A percentile compares a stretch with the other conserved stretches of the same genome.
These are phyloP conservation scores for Litsea cubeba DNA, from an alignment of 164 flowering plant genomes.

Conservation along the genomic window DNA sequence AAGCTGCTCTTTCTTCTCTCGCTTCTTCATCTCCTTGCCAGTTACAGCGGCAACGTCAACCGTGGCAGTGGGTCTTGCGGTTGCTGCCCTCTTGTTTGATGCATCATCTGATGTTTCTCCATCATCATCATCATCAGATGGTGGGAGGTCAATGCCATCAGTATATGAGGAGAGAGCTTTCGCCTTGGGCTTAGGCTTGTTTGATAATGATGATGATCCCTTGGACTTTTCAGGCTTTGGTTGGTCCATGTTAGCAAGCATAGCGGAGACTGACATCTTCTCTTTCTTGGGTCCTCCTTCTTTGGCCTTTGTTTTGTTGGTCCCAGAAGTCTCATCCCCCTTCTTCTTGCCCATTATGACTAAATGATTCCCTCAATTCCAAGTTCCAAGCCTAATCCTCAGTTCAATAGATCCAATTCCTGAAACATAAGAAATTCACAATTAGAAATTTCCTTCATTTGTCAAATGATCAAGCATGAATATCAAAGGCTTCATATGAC, in stretches of 20 bases:
- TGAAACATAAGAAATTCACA: neutral
- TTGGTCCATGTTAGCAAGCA: slow-evolving; percentile 82
- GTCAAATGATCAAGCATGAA: neutral
- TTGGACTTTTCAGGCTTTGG: slow-evolving; percentile 52
- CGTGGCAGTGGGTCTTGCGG: slow-evolving; percentile 11
- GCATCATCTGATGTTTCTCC: slow-evolving; percentile 19
- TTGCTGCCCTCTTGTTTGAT: neutral
- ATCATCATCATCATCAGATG: slow-evolving; percentile 40
- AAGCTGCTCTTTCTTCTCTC: slow-evolving; percentile 62
- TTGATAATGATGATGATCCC: slow-evolving; percentile 25
- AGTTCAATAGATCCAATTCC: neutral
- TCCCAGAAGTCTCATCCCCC: slow-evolving; percentile 48
- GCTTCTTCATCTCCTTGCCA: slow-evolving; percentile 67
- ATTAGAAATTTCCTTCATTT: neutral
- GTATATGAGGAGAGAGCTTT: slow-evolving; percentile 44
- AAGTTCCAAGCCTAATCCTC: neutral
- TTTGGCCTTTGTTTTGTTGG: slow-evolving; percentile 26
- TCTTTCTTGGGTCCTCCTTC: slow-evolving; percentile 26
- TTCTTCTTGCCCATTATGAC: slow-evolving; percentile 57
- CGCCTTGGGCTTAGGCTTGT: slow-evolving; percentile 29
- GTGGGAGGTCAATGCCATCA: slow-evolving; percentile 78
- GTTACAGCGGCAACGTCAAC: slow-evolving; percentile 31
- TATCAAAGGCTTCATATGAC: too few relatives aligned
- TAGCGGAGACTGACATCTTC: slow-evolving; percentile 59
- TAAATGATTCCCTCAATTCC: neutral